phyloP scores from a whole-genome alignment of 2,329 filamentous ascomycete species.

The Paecilomyces variotii region DNA sequence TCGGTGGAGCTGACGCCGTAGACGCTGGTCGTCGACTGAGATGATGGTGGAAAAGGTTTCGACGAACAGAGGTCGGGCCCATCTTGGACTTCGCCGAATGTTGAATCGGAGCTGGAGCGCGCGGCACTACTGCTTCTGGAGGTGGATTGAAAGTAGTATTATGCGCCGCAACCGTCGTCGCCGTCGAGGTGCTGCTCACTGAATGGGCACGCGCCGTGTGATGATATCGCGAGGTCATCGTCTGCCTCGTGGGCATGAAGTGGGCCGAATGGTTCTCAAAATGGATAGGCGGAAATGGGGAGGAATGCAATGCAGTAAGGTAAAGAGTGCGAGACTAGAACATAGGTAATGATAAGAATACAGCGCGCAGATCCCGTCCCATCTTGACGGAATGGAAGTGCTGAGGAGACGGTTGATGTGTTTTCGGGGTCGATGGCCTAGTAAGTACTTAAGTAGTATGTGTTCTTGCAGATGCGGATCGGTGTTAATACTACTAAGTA shows the following conservation, averaged over 20 bases:
- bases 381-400: not conserved
- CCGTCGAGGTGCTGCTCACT: not conserved
- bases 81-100: constrained; percentile 8
- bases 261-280: not conserved
- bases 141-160: not conserved
- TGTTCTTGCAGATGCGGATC: not conserved
- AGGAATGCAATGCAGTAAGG: not conserved
- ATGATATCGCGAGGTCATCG: not conserved
- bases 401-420: not conserved
- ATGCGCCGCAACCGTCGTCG: not conserved
- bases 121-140: not conserved
- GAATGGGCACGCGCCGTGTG: not conserved
- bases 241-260: not conserved
- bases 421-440: not conserved
- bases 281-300: not conserved
- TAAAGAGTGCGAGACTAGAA: not conserved
- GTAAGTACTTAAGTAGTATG: not conserved
- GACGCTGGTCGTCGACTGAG: constrained; percentile 35
- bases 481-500: not conserved
- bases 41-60: constrained; percentile 38
- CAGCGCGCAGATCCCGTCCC: not conserved
- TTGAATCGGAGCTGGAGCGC: not conserved
- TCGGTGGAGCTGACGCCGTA: constrained; percentile 8
- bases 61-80: constrained; percentile 31
- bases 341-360: not conserved